Evolutionary conservation across 768 basidiomycete genomes (phyloP), one percentile per base, ranked within the genome.

Genomic region (Serendipita sp.): DNA sequence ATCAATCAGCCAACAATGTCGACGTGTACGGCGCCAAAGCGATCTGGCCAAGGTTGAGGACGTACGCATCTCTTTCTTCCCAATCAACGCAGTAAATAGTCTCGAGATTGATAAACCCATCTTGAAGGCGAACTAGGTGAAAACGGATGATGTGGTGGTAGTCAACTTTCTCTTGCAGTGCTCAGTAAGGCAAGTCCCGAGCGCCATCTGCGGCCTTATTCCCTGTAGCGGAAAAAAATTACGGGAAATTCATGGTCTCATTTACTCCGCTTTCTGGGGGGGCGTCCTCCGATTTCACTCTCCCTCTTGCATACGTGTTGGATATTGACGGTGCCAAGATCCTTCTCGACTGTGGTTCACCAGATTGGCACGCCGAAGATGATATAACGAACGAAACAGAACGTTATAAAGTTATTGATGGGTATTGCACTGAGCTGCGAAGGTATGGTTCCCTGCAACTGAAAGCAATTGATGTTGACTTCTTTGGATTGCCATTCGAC

Each of bases 61-160:
- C 94, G 74, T 76, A 96, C 94, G 92, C 95, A 99, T 98, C 79
- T 99, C 95, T 84, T 87, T 95, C 82, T 96, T 97, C 77, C 93
- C 94, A 71, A 97, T 93, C 73, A 99, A 82, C 74, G 83, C 82
- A 60, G 83, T 80, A 71, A 97, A 83, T 53, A 93, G 70, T 68
- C 72, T 74, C 52, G 74, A 75, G 71, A 77, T 69, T 27, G 72
- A 72, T 62, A 77, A 72, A 74, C 76, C 76, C 75, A 76, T 77
- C 67, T 50, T 8, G 5, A 8, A 50, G 8, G n/a, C n/a, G 58
- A 6, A 34, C 31, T 44, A 34, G 40, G n/a, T 23, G 58, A 8
- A 44, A 36, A 62, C 11, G 48, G 48, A n/a, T 18, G 29, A 31
- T 50, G 48, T 31, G 29, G 48, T 50, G 48, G 48, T 50, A 50